Conservation (phyloP, 306 rosid species). For the Sicyos baderoa region DNA sequence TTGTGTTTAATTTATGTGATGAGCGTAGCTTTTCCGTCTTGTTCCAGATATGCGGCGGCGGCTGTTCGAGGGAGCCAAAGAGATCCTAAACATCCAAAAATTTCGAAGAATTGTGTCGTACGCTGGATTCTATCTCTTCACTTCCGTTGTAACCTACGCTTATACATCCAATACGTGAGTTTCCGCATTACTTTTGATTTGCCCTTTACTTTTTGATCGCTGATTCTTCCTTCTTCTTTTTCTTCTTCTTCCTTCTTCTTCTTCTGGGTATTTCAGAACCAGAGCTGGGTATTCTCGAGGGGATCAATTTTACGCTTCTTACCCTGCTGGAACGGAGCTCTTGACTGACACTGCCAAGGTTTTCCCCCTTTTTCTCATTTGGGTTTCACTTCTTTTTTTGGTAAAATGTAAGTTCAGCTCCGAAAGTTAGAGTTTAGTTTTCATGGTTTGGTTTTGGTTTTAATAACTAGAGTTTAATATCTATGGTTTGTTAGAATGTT, state of each 20-base stretch:
- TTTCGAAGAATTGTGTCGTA: conserved; percentile 68
- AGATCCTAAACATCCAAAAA: conserved; percentile 71
- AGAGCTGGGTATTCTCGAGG: conserved; percentile 94
- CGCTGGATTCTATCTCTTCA: conserved; percentile 75
- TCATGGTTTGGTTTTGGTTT: no score
- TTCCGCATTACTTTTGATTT: not conserved
- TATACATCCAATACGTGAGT: conserved; percentile 77
- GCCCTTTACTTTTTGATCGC: conserved; percentile 16
- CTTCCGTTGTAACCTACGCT: conserved; percentile 51
- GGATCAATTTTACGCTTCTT: conserved; percentile 88
- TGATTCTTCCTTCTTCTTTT: not conserved
- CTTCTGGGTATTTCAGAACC: conserved; percentile 46
- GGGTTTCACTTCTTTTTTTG: not conserved
- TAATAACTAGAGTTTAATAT: no score
- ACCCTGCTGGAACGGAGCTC: conserved; percentile 93
- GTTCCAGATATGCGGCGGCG: conserved; percentile 9
- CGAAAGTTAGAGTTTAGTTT: no score
- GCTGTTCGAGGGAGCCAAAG: conserved; percentile 38
- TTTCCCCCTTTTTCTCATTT: not conserved
- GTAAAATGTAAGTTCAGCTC: no score
- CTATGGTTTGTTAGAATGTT: no score
- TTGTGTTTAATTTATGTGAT: not conserved
- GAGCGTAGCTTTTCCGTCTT: not conserved
- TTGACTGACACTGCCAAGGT: conserved; percentile 77
- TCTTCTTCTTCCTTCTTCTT: not conserved